Percentiles rank a stretch among this genome's conserved stretches.
Evolutionary conservation across 441 rosid genomes (phyloP).

Genomic region (Euphorbia neoarborescens): DNA sequence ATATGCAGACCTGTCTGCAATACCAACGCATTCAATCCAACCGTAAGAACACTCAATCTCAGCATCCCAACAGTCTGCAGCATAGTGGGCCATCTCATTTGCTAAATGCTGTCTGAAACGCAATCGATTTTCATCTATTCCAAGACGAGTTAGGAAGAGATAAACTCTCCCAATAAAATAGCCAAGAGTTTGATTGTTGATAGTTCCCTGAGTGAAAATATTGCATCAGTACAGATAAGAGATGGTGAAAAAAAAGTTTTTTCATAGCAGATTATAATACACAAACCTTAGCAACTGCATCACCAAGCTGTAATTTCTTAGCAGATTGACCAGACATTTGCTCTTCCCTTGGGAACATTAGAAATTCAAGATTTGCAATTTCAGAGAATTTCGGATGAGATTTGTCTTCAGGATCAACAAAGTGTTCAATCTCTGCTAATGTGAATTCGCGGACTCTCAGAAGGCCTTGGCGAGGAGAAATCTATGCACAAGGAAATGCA

Average conservation of each 20-base stretch:
- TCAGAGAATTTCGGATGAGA: conserved; percentile 51
- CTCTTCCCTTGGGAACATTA: conserved; percentile 68
- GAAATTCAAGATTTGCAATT: conserved; percentile 46
- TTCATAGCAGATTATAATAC: not conserved
- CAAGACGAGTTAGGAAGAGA: conserved; percentile 53
- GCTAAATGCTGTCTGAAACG: conserved; percentile 70
- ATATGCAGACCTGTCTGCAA: conserved; percentile 76
- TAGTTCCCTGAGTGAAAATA: conserved; percentile 40
- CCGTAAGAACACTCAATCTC: conserved; percentile 72
- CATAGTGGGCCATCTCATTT: conserved; percentile 83
- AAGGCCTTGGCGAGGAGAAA: conserved; percentile 78
- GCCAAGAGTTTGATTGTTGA: conserved; percentile 71
- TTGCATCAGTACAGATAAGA: conserved; percentile 2
- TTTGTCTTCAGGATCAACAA: conserved; percentile 67
- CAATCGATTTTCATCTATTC: conserved; percentile 46
- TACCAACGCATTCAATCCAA: conserved; percentile 78
- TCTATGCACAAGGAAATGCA: conserved; percentile 28
- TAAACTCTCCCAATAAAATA: conserved; percentile 70
- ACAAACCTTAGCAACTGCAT: conserved; percentile 54
- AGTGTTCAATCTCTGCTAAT: conserved; percentile 70
- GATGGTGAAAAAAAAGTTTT: not conserved
- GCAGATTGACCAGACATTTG: conserved; percentile 67
- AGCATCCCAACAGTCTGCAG: conserved; percentile 83
- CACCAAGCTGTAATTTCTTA: conserved; percentile 43
- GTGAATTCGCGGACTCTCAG: conserved; percentile 67